Evolutionary conservation across 306 rosid species (phyloP), one percentile per base, ranked within the genome.

Genomic region (Trifolium fragiferum): DNA sequence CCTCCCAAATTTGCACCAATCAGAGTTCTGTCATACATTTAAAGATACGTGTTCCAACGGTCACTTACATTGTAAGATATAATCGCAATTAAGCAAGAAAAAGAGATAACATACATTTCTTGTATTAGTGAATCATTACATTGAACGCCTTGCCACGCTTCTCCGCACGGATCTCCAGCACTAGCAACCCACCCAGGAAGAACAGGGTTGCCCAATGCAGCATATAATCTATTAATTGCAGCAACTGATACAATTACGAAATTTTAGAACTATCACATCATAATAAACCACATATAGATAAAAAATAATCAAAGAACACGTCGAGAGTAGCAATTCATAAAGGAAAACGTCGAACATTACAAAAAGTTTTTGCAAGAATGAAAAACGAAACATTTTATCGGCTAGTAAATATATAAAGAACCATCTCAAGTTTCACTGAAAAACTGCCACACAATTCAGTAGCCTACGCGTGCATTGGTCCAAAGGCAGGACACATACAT

Each of bases 141-240:
- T 23, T 25, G 82, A 75, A 93, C 86, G n/a, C 98, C 98, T 80
- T 93, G 98, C 98, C 97, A 93, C 12, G 71, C 85, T 69, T 93
- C 88, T 53, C 97, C 98, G 6, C 98, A 93, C 0, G 98, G 98
- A 82, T 93, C 98, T 76, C 95, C 97, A 6, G 78, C 98, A 74
- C 72, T 76, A 12, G 91, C 68, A 73, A 87, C 86, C 98, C 98
- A 93, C 81, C 93, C 92, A 35, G 97, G 96, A 74, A 93, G 88
- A 83, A 61, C 73, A 75, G 98, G 98, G 53, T 80, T 81, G 62
- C 96, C 93, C 75, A 91, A 81, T 40, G 98, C 80, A 64, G 80
- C 76, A 75, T 88, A 89, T 74, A 93, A 82, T 73, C 76, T 69
- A 77, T 90, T 89, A 44, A 93, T 91, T 21, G 96, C 98, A 82